Evolutionary conservation across 1,284 basidiomycete genomes (phyloP), one percentile per base, ranked within the genome.

Genomic region (Austroboletus rostrupii): DNA sequence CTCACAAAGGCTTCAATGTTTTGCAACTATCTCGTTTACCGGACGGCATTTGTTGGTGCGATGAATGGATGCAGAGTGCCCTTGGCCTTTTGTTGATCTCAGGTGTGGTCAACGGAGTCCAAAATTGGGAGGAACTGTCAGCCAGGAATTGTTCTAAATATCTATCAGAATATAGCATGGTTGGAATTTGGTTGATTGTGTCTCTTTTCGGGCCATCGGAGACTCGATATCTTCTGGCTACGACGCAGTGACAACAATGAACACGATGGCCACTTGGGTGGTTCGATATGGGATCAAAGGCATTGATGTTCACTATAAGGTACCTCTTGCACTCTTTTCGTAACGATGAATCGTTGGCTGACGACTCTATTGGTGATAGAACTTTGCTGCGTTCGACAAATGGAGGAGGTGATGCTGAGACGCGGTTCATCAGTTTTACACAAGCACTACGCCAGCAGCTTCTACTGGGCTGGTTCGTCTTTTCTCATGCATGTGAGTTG

Each of bases 251-350:
- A 54, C 44, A 6, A 69, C 71, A 5, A 79, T 79, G 0, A 69
- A 77, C 53, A 72, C 66, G 5, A 70, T 81, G 67, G 76, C 76
- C 13, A 65, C 67, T 3, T 80, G 73, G 72, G 77, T 80, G 39
- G 74, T 70, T 53, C 48, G 75, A 43, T 76, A 74, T 55, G 68
- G 70, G n/a, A 61, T 83, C n/a, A 74, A 83, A 53, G 81, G 81
- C 31, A 68, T 82, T 35, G 81, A 83, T 47, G 69, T 83, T 31
- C 79, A 83, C 61, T 82, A 78, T 48, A 79, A 81, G 61, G 77
- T 70, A 41, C 17, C 26, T 50, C 3, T 32, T 0, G 20, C 1
- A 19, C 28, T 38, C 5, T n/a, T 21, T 2, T n/a, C 10, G 17
- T 45, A 10, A 11, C 29, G 33, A 26, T 39, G 46, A 17, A 50